Evolutionary conservation across 768 basidiomycete species (phyloP).

Genomic region (Pisolithus microcarpus): DNA sequence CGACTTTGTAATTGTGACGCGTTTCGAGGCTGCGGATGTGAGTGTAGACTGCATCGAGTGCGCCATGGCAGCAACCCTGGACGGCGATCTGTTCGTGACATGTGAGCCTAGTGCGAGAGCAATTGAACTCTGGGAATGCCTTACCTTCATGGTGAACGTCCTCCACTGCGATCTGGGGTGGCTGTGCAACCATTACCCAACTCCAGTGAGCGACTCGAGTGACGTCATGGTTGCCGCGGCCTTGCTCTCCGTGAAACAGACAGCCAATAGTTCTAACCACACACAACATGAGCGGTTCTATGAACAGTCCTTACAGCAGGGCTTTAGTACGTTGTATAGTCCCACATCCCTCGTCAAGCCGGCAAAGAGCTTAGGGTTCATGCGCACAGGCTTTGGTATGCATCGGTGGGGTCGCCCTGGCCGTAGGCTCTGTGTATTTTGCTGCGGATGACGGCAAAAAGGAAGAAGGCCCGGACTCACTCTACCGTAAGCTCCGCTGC

Average conservation of each 20-base stretch:
- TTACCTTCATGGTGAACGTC: slow-evolving; percentile 18
- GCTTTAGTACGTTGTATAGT: background rate
- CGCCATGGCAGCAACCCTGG: slow-evolving; percentile 94
- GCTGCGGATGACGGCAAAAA: background rate
- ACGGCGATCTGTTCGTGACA: slow-evolving; percentile 62
- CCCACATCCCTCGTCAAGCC: background rate
- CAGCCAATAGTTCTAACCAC: too few relatives aligned
- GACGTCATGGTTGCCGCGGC: too few relatives aligned
- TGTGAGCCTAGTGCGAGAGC: background rate
- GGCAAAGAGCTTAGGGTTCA: background rate
- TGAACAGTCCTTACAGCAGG: background rate
- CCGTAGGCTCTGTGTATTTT: background rate
- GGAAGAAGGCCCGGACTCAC: background rate
- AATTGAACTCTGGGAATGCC: background rate
- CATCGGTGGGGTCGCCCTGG: background rate
- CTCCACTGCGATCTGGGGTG: too few relatives aligned
- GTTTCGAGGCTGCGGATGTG: slow-evolving; percentile 59
- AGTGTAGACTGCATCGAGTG: slow-evolving; percentile 80
- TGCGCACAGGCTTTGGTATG: background rate
- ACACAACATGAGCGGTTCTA: background rate
- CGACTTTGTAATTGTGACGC: slow-evolving; percentile 59
- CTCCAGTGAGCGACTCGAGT: too few relatives aligned
- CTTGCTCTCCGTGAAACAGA: too few relatives aligned
- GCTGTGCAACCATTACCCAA: too few relatives aligned
- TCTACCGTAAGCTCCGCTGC: background rate